A percentile compares a stretch with the other conserved stretches of the same genome.
Conservation (phyloP, 2,329 filamentous ascomycete species). For the Alternaria brassicicola region DNA sequence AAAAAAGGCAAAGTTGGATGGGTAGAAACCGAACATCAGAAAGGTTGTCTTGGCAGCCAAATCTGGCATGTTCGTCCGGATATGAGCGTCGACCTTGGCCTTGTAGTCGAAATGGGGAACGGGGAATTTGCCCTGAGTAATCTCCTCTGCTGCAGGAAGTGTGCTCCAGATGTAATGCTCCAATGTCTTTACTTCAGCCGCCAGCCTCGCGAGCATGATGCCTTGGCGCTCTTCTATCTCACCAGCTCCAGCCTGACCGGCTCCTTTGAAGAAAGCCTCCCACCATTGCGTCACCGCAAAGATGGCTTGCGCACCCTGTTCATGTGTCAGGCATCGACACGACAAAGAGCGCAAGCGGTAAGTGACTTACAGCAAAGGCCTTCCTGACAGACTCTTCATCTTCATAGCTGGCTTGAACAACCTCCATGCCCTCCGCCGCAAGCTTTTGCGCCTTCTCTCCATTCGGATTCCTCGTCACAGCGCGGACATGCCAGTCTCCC, state of each 20-base stretch:
- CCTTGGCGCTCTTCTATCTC: slow-evolving; percentile 45
- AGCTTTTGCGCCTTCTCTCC: slow-evolving; percentile 27
- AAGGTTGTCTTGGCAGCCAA: slow-evolving; percentile 26
- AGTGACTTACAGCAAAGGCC: slow-evolving; percentile 13
- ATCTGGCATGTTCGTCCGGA: slow-evolving; percentile 39
- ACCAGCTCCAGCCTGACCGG: slow-evolving; percentile 31
- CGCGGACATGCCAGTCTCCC: slow-evolving; percentile 56
- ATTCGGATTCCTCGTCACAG: slow-evolving; percentile 52
- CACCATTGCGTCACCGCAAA: slow-evolving; percentile 44
- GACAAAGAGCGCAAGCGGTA: background rate
- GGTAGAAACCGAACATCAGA: slow-evolving; percentile 22
- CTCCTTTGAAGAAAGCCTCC: slow-evolving; percentile 22
- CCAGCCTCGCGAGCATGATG: slow-evolving; percentile 49
- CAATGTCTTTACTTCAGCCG: slow-evolving; percentile 42
- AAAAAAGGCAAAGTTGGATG: slow-evolving; percentile 19
- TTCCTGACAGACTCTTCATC: slow-evolving; percentile 15
- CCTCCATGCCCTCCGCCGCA: slow-evolving; percentile 45
- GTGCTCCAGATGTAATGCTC: slow-evolving; percentile 55
- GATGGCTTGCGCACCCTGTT: slow-evolving; percentile 28
- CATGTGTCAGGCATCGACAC: background rate
- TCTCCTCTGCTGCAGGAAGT: slow-evolving; percentile 41
- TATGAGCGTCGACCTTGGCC: slow-evolving; percentile 47
- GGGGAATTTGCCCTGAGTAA: slow-evolving; percentile 37
- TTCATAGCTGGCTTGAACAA: slow-evolving; percentile 34
- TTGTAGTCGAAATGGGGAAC: slow-evolving; percentile 53